Evolutionary conservation across 2,329 filamentous ascomycete genomes (phyloP).

Genomic region (Dryadomyces quercus-mongolicae): DNA sequence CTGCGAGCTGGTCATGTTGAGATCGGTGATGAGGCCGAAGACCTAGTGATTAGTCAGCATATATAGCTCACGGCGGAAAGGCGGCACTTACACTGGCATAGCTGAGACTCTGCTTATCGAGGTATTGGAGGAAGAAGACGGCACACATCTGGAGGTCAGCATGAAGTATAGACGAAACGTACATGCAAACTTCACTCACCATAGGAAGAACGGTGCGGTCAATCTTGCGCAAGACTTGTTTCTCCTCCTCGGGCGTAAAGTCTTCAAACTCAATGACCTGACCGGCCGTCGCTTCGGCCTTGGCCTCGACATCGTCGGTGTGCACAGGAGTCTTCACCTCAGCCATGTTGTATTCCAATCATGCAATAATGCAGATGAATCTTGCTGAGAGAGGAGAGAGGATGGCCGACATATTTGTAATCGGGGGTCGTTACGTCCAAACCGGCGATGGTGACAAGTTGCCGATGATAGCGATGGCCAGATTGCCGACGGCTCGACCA

Average conservation of each 20-base stretch:
- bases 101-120: slow-evolving; percentile 36
- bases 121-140: slow-evolving; percentile 29
- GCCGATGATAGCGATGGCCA: no score
- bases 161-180: neutral
- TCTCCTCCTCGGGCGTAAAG: neutral
- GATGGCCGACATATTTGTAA: no score
- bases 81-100: slow-evolving; percentile 22
- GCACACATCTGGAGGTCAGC: slow-evolving; percentile 24
- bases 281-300: no score
- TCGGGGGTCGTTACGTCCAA: no score
- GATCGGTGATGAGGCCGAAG: slow-evolving; percentile 32
- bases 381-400: no score
- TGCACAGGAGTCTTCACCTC: no score
- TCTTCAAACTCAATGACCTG: no score
- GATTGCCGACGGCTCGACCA: no score
- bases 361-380: no score
- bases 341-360: no score
- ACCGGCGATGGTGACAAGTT: no score
- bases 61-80: neutral
- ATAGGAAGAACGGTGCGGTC: slow-evolving; percentile 20
- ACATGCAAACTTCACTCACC: slow-evolving; percentile 14
- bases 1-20: slow-evolving; percentile 29
- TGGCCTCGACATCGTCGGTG: no score
- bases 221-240: slow-evolving; percentile 18
- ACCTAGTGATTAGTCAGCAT: slow-evolving; percentile 2